A percentile compares a stretch with the other conserved stretches of the same genome.
phyloP scores from a whole-genome alignment of 257 asterid species.

The Salvia splendens region DNA sequence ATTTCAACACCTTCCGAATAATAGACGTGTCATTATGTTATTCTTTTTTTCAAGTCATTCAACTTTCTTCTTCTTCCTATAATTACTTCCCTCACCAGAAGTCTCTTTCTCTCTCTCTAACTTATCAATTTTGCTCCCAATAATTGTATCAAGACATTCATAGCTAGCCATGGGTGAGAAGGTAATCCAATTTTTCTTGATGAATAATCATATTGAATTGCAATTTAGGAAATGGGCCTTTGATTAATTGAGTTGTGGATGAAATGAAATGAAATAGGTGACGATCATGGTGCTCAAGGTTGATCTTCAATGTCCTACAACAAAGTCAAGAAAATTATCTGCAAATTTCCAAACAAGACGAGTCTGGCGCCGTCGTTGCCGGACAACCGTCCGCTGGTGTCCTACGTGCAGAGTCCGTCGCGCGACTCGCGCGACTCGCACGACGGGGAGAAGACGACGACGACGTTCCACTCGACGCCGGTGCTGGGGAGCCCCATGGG shows the following conservation, averaged over 20 bases:
- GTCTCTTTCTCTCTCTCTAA: constrained; percentile 26
- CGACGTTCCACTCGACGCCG: constrained; percentile 83
- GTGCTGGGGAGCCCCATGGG: constrained; percentile 73
- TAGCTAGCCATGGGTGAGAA: constrained; percentile 42
- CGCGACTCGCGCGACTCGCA: constrained; percentile 90
- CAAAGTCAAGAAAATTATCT: constrained; percentile 76
- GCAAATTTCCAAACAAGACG: constrained; percentile 81
- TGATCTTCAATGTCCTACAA: constrained; percentile 89
- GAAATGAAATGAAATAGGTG: constrained; percentile 38
- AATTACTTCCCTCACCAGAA: not conserved
- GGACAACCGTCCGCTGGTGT: constrained; percentile 71
- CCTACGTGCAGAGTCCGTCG: constrained; percentile 93
- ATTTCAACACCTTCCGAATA: constrained; percentile 24
- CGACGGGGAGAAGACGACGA: constrained; percentile 85
- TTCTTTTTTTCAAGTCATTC: not conserved
- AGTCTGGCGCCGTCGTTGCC: constrained; percentile 92
- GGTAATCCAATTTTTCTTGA: constrained; percentile 27
- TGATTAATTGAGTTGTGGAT: not conserved
- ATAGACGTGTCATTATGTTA: constrained; percentile 22
- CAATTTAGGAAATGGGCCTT: not conserved
- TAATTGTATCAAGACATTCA: not conserved
- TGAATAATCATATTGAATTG: not conserved
- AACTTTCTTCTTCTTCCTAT: not conserved
- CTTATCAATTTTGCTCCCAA: not conserved
- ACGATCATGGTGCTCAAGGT: constrained; percentile 72